Conservation (phyloP, 2,329 filamentous ascomycete genomes). For the Fusarium solani-melongenae region DNA sequence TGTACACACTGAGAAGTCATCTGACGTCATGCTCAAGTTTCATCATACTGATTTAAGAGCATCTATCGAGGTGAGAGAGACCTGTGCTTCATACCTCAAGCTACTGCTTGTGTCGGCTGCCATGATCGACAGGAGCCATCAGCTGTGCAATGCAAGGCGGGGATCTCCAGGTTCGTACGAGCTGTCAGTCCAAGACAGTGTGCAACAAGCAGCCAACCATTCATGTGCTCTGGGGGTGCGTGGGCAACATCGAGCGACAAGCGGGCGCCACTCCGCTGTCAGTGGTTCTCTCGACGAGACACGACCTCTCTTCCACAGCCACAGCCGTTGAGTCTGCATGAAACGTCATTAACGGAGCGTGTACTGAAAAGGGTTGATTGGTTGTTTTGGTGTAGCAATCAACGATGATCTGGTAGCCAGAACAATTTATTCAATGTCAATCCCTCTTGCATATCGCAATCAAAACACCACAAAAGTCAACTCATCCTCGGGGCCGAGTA, state of each 20-base stretch:
- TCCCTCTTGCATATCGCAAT: constrained; percentile 27
- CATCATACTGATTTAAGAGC: neutral
- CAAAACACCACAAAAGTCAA: constrained; percentile 3
- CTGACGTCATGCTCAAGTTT: neutral
- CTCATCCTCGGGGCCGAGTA: constrained; percentile 9
- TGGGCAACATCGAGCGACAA: neutral
- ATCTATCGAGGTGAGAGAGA: neutral
- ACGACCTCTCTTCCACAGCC: neutral
- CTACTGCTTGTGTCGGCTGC: neutral
- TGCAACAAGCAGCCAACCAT: neutral
- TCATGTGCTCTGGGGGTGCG: neutral
- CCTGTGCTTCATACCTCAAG: neutral
- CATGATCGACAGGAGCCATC: neutral
- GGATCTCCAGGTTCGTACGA: neutral
- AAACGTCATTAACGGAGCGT: constrained; percentile 1
- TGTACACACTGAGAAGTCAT: neutral
- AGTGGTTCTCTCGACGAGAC: neutral
- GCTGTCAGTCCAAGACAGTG: neutral
- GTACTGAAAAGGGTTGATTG: neutral
- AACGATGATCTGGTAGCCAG: constrained; percentile 19
- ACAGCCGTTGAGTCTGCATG: constrained; percentile 18
- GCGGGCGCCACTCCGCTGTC: constrained; percentile 1
- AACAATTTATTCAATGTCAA: constrained; percentile 1
- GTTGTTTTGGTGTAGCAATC: neutral
- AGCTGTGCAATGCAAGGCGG: neutral